Base-by-base conservation (phyloP, 768 basidiomycete species). In the Pulveroboletus sp. region DNA sequence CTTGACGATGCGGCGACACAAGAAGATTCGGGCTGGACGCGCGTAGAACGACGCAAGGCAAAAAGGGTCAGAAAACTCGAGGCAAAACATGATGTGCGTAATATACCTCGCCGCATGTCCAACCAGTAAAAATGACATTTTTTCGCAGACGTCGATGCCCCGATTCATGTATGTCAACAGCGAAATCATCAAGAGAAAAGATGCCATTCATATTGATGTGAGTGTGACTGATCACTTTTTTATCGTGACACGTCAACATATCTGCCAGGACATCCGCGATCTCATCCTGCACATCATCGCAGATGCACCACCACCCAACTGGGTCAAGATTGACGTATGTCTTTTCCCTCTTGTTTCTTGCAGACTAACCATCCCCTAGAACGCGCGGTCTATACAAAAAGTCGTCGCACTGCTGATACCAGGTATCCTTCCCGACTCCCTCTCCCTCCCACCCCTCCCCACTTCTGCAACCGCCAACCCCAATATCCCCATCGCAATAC, bases 201-300 rank as follows among this genome's bases (percentile, higher is more conserved):
- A 85, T 56, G 84, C 90, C 33, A 78, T 94, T 45, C 80, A 83
- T n/a, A 82, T 94, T 50, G 85, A 85, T 46, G 94, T 94, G 57
- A 50, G 85, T 76, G 23, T 29, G 14, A 10, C n/a, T 32, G 25
- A 13, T 20, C 20, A 13, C 36, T 16, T 32, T 19, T 9, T 1
- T 6, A 4, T 32, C 9, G 2, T 14, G n/a, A 6, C 21, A n/a
- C 16, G 13, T 24, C 23, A 50, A 7, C 45, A 23, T 12, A 12
- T 14, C 32, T 27, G 6, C 33, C 61, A 97, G 94, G 93, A 97
- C 60, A 74, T 97, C 19, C 79, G 95, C 31, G 94, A 97, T 59
- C 75, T 97, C 17, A 76, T 87, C 10, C 70, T 97, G 3, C 89
- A 97, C 56, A 72, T 95, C 39, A 69, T 85, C 21, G 87, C 87